Evolutionary conservation across 805 yeast species (phyloP).

Genomic region (Suhomyces tanzawaensis): DNA sequence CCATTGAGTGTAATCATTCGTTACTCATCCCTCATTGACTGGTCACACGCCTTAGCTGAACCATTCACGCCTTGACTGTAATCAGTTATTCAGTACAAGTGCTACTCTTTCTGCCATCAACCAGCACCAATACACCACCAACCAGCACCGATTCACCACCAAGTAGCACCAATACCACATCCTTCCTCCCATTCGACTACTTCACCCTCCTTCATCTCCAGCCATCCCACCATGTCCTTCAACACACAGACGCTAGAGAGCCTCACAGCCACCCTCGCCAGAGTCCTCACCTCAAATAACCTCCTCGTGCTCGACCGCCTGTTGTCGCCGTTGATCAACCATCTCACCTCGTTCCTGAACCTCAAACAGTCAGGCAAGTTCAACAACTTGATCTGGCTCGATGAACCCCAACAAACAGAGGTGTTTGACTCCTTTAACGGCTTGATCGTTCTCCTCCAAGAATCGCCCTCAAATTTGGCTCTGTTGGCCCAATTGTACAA

Average conservation of each 20-base stretch:
- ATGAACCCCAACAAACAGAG: slow-evolving; percentile 5
- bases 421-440: slow-evolving; percentile 16
- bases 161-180: too few species aligned
- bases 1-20: too few species aligned
- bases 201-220: too few species aligned
- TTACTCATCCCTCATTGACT: too few species aligned
- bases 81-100: too few species aligned
- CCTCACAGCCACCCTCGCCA: slow-evolving; percentile 20
- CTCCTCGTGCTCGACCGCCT: slow-evolving; percentile 42
- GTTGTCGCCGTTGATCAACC: slow-evolving; percentile 50
- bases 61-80: too few species aligned
- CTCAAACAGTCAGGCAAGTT: slow-evolving; percentile 52
- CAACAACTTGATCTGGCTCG: slow-evolving; percentile 13
- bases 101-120: too few species aligned
- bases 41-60: too few species aligned
- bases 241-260: slow-evolving; percentile 18
- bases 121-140: too few species aligned
- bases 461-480: slow-evolving; percentile 14
- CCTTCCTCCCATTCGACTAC: too few species aligned
- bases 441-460: slow-evolving; percentile 17
- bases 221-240: too few species aligned
- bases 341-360: slow-evolving; percentile 52
- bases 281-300: slow-evolving; percentile 23
- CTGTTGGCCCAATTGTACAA: slow-evolving; percentile 14
- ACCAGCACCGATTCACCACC: too few species aligned